Evolutionary conservation across 2,329 filamentous ascomycete genomes (phyloP), one percentile per base, ranked within the genome.

Genomic region (Trichoderma cornu-damae): DNA sequence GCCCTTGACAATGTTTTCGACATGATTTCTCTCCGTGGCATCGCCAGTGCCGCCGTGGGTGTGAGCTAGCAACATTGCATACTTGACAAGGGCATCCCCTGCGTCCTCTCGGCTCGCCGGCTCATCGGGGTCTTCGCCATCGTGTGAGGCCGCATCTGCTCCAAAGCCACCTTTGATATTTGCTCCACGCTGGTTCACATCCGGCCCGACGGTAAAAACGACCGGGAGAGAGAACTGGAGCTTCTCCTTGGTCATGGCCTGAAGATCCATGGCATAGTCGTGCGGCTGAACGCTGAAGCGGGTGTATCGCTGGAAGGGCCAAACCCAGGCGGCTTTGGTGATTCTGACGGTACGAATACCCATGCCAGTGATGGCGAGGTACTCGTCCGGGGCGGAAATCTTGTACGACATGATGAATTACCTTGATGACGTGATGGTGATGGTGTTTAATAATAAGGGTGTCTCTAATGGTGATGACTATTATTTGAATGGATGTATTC

Each of bases 201-300:
- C 84, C 0, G 90, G 90, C 12, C 90, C 90, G 59, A 94, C 87
- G 35, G 90, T 94, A 73, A 94, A 94, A 61, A 94, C 88, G 9
- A 90, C 89, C 2, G 89, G 90, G 0, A 94, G 80, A 4, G 85
- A 79, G 69, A 94, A 92, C 62, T 92, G 88, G 3, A 94, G 79
- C 71, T 95, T 95, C 75, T 95, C 90, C 65, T 86, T 84, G 16
- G 90, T 95, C 90, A 95, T 96, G 57, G 90, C 90, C 68, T 92
- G 88, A 1, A 95, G 76, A 57, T 85, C 85, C 79, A 95, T 89
- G 59, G 82, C 83, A 72, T 94, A 93, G 72, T 95, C 90, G 67
- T 89, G 89, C 0, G 88, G 87, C 62, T 86, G 86, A 66, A 89
- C 85, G 61, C 78, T 82, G 71, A 83, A 83, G 65, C 79, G 78